Conservation (phyloP, 495 filamentous ascomycete species). For the Melanomma pulvis-pyrius region DNA sequence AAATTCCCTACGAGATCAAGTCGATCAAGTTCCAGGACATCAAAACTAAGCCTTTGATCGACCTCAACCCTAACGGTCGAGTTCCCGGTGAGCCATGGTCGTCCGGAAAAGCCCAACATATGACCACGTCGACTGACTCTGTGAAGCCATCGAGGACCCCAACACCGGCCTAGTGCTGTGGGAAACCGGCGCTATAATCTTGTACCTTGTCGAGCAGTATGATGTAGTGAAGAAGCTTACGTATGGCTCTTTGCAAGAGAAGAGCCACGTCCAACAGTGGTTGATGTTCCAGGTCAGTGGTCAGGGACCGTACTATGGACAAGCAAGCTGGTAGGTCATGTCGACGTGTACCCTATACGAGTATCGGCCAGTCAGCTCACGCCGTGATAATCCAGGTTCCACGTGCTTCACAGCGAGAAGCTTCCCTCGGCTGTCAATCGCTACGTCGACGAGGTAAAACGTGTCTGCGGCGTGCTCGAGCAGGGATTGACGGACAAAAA, state of each 20-base stretch:
- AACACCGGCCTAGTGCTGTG: constrained; percentile 37
- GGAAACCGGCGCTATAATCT: constrained; percentile 39
- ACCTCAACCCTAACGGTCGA: constrained; percentile 41
- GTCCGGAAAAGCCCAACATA: not conserved
- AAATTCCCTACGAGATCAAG: constrained; percentile 22
- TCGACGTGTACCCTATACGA: not conserved
- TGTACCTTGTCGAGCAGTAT: constrained; percentile 37
- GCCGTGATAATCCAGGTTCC: constrained; percentile 12
- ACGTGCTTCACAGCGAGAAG: constrained; percentile 26
- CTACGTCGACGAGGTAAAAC: constrained; percentile 25
- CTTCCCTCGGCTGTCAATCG: constrained; percentile 24
- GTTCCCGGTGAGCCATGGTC: constrained; percentile 30
- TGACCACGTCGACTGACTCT: constrained; percentile 3
- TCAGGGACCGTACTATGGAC: constrained; percentile 38
- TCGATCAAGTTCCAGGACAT: constrained; percentile 22
- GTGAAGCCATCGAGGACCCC: constrained; percentile 33
- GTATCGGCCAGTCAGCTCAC: constrained; percentile 10
- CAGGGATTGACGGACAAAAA: constrained; percentile 37
- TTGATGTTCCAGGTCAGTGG: constrained; percentile 32
- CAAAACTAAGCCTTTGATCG: constrained; percentile 24
- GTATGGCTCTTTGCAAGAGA: constrained; percentile 14
- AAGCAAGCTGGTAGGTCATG: constrained; percentile 21
- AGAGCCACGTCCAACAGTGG: constrained; percentile 30
- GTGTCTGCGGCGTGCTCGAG: constrained; percentile 26
- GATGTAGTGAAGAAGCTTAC: constrained; percentile 28